Conservation (phyloP, 352 stramenopile species). For the Phytopythium helicoides region DNA sequence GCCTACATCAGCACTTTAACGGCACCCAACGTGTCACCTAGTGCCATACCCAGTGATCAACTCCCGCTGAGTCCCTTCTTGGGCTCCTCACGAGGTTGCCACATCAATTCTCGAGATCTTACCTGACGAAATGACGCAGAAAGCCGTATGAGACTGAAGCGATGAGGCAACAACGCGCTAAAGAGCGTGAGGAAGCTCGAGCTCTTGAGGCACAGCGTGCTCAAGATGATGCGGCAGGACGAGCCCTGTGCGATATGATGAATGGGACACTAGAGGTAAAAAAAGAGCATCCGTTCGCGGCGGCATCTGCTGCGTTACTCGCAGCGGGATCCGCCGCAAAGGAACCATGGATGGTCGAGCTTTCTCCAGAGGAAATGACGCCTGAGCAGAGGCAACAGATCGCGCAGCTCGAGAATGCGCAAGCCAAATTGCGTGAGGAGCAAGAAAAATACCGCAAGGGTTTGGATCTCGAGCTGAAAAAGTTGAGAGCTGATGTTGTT, state of each 20-base stretch:
- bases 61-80: conserved; percentile 50
- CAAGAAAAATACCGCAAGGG: conserved; percentile 90
- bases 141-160: conserved; percentile 80
- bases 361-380: conserved; percentile 71
- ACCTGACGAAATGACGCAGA: conserved; percentile 83
- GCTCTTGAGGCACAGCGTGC: conserved; percentile 49
- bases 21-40: background rate
- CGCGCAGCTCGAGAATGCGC: conserved; percentile 55
- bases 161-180: conserved; percentile 43
- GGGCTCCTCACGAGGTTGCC: conserved; percentile 55
- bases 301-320: conserved; percentile 10
- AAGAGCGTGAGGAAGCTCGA: conserved; percentile 29
- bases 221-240: conserved; percentile 80
- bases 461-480: conserved; percentile 88
- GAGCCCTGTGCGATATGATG: conserved; percentile 92
- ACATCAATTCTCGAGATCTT: conserved; percentile 64
- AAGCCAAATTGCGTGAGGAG: conserved; percentile 80
- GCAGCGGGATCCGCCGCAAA: conserved; percentile 65
- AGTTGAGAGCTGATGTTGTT: conserved; percentile 72
- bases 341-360: conserved; percentile 88
- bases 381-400: conserved; percentile 77
- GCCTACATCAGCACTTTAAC: conserved; percentile 4
- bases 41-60: background rate
- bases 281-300: conserved; percentile 51
- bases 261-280: conserved; percentile 90